phyloP scores from a whole-genome alignment of 2,329 filamentous ascomycete genomes.

The Beauveria rudraprayagi region DNA sequence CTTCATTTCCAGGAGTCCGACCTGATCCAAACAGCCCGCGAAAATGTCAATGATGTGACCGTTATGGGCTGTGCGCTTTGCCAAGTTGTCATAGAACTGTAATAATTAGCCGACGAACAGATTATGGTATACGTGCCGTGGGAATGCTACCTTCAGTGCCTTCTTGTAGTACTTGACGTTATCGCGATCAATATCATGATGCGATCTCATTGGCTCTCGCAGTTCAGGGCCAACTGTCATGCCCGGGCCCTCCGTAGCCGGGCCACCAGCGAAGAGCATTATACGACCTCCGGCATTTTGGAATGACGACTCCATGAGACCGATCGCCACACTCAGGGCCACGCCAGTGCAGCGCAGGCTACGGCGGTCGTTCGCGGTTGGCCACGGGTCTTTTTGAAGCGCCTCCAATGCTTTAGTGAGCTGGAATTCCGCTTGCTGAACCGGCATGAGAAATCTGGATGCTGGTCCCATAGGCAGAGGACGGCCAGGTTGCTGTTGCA shows the following conservation, averaged over 20 bases:
- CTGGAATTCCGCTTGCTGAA: conserved; percentile 94
- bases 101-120: conserved; percentile 19
- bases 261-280: conserved; percentile 94
- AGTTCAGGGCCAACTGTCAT: conserved; percentile 95
- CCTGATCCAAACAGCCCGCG: conserved; percentile 93
- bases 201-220: conserved; percentile 91
- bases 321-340: conserved; percentile 89
- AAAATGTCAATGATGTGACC: conserved; percentile 98
- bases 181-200: conserved; percentile 97
- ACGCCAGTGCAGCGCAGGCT: conserved; percentile 89
- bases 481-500: conserved; percentile 67
- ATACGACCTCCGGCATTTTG: conserved; percentile 91
- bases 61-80: conserved; percentile 91
- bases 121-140: not conserved
- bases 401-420: conserved; percentile 93
- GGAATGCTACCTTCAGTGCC: conserved; percentile 68
- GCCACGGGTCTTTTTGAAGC: conserved; percentile 95
- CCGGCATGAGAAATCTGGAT: conserved; percentile 83
- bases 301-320: conserved; percentile 87
- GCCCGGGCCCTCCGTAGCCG: conserved; percentile 90
- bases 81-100: conserved; percentile 88
- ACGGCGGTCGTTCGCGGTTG: conserved; percentile 86
- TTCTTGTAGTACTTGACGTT: conserved; percentile 99
- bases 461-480: conserved; percentile 71
- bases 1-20: conserved; percentile 97